A percentile compares a stretch with the other conserved stretches of the same genome.
These are phyloP conservation scores for Fusarium hainanense DNA, from an alignment of 2,329 filamentous ascomycete genomes.

Conservation along the genomic window DNA sequence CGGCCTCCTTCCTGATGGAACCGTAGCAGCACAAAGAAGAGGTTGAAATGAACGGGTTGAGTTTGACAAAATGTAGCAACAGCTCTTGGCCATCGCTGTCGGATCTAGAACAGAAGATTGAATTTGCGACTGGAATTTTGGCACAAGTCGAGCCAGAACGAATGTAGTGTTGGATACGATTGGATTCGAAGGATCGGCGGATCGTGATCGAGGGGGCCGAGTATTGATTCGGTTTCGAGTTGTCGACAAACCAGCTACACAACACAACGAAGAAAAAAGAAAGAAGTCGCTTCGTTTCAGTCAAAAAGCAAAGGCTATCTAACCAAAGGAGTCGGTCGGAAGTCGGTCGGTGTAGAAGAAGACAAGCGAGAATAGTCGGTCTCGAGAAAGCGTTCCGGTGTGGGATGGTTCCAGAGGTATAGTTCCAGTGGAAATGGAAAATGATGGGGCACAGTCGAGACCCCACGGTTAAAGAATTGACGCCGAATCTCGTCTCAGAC, in stretches of 20 bases:
- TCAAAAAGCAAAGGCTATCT: conserved; percentile 30
- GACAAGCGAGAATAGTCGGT: conserved; percentile 30
- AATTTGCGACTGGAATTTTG: conserved; percentile 29
- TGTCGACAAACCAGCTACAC: conserved; percentile 19
- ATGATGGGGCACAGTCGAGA: conserved; percentile 29
- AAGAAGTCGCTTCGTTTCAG: conserved; percentile 1
- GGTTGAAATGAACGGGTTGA: conserved; percentile 22
- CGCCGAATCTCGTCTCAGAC: conserved; percentile 37
- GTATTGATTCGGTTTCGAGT: conserved; percentile 24
- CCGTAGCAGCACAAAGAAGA: conserved; percentile 29
- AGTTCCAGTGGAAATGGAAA: conserved; percentile 28
- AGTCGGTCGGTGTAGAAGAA: conserved; percentile 19
- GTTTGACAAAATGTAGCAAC: conserved; percentile 23
- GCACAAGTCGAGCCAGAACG: conserved; percentile 11
- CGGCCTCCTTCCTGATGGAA: conserved; percentile 31
- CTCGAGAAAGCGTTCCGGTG: conserved; percentile 22
- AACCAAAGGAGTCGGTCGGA: conserved; percentile 26
- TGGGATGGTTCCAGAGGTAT: conserved; percentile 21
- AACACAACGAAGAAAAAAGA: conserved; percentile 12
- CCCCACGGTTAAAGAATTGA: conserved; percentile 37
- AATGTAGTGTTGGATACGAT: conserved; percentile 13
- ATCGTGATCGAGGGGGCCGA: conserved; percentile 17
- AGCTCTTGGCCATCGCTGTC: conserved; percentile 45
- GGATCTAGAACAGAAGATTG: conserved; percentile 32
- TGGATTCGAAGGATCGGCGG: conserved; percentile 10